Percentiles rank a stretch among this genome's conserved stretches.
phyloP scores from a whole-genome alignment of 768 basidiomycete species.

The Dentipellis fragilis region DNA sequence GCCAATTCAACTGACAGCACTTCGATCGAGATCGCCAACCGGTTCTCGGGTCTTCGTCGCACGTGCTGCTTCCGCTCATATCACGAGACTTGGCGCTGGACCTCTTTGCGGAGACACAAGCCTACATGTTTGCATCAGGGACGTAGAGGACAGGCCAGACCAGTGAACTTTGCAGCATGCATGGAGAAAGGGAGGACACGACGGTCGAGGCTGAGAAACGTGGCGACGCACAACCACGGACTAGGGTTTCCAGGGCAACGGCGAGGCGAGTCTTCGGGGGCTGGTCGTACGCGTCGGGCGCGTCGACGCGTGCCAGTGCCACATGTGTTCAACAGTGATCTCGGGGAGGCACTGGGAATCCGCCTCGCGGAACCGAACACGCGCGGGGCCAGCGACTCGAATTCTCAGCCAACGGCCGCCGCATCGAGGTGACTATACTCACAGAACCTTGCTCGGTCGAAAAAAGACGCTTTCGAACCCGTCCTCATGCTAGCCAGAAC shows the following conservation, averaged over 20 bases:
- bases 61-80: slow-evolving; percentile 4
- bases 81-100: neutral
- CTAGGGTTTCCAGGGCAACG: neutral
- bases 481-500: too few relatives aligned
- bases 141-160: too few relatives aligned
- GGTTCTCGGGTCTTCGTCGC: slow-evolving; percentile 7
- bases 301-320: slow-evolving; percentile 1
- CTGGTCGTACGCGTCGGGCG: neutral
- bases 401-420: neutral
- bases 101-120: too few relatives aligned
- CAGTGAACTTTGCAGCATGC: too few relatives aligned
- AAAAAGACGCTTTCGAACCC: neutral
- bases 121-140: too few relatives aligned
- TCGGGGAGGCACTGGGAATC: neutral
- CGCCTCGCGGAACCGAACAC: neutral
- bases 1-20: slow-evolving; percentile 9
- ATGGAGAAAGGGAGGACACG: too few relatives aligned
- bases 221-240: neutral
- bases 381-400: neutral
- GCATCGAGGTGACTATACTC: neutral
- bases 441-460: neutral
- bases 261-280: slow-evolving; percentile 1
- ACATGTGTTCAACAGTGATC: neutral
- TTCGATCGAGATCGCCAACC: slow-evolving; percentile 14
- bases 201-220: too few relatives aligned